A percentile compares a stretch with the other conserved stretches of the same genome.
Conservation (phyloP, 768 basidiomycete genomes). For the Macrolepiota albuminosa region DNA sequence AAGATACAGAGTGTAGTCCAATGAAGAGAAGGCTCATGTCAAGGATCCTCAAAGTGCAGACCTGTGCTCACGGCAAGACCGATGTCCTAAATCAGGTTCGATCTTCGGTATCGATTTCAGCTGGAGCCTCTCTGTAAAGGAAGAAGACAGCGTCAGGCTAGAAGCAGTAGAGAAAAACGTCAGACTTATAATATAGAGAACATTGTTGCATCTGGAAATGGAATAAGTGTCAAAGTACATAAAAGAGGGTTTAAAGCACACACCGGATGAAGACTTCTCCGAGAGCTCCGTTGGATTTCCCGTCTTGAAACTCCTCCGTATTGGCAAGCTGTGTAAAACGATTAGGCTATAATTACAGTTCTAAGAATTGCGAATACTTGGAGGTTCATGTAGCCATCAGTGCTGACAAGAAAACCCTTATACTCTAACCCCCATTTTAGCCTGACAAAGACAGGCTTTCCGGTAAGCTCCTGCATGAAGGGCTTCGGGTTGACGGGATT, state of each 20-base stretch:
- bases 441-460: conserved; percentile 91
- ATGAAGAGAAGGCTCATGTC: neutral
- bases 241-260: conserved; percentile 19
- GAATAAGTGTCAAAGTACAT: conserved; percentile 12
- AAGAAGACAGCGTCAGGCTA: conserved; percentile 21
- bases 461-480: conserved; percentile 96
- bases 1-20: neutral
- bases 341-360: neutral
- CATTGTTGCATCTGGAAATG: conserved; percentile 80
- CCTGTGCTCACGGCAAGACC: neutral
- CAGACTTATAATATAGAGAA: conserved; percentile 89
- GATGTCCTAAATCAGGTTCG: neutral
- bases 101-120: conserved; percentile 31
- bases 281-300: conserved; percentile 91
- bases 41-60: neutral
- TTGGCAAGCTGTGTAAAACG: conserved; percentile 77
- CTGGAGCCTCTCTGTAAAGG: conserved; percentile 69
- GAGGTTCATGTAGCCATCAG: conserved; percentile 99
- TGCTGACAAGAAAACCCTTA: conserved; percentile 98
- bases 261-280: conserved; percentile 99
- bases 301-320: conserved; percentile 97
- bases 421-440: conserved; percentile 99
- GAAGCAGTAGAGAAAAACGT: conserved; percentile 6
- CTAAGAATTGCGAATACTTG: conserved; percentile 51
- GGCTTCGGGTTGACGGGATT: conserved; percentile 98